Conservation (phyloP, 139 green algal species). For the Micromonas pusilla region DNA sequence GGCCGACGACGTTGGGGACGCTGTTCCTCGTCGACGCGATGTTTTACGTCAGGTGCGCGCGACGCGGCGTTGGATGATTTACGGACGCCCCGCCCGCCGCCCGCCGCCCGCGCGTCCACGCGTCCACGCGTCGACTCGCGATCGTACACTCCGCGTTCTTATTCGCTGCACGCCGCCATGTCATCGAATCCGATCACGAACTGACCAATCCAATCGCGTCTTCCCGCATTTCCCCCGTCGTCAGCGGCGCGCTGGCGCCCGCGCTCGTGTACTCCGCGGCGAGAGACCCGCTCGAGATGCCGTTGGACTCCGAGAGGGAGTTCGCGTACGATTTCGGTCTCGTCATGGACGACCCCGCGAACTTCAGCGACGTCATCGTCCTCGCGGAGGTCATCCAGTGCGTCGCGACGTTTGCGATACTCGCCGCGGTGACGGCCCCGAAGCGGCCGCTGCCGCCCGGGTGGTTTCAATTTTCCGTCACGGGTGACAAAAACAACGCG, state of each 20-base stretch:
- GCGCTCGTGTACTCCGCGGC: neutral
- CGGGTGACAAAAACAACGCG: neutral
- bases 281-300: neutral
- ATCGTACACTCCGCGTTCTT: too few species aligned
- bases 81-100: too few species aligned
- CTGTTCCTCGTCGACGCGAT: neutral
- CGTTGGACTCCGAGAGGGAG: neutral
- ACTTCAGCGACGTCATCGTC: neutral
- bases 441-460: neutral
- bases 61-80: too few species aligned
- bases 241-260: neutral
- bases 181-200: too few species aligned
- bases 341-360: neutral
- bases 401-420: neutral
- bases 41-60: too few species aligned
- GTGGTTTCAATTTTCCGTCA: slow-evolving; percentile 18
- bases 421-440: neutral
- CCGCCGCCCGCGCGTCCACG: too few species aligned
- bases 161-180: too few species aligned
- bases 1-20: neutral
- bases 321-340: neutral
- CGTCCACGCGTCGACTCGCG: too few species aligned
- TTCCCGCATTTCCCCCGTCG: neutral
- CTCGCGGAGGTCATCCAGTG: slow-evolving; percentile 5
- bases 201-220: too few species aligned